Evolutionary conservation across 176 grass and related monocot species (phyloP), one percentile per base, ranked within the genome.

Genomic region (Phyllostachys edulis): DNA sequence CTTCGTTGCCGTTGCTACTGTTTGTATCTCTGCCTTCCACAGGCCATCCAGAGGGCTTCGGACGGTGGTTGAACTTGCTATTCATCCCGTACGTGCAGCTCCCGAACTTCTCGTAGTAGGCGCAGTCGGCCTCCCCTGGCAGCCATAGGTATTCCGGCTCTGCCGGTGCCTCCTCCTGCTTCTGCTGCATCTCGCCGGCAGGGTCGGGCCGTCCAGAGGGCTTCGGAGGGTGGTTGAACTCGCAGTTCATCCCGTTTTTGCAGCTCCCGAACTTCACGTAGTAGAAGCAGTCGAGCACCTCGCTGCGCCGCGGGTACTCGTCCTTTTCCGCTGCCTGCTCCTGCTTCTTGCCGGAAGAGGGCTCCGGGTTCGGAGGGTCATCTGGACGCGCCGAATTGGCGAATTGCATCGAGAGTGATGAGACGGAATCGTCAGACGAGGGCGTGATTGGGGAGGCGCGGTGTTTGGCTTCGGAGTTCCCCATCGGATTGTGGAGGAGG

Each of bases 11-110:
- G n/a, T n/a, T n/a, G n/a, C n/a, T n/a, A n/a, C n/a, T n/a, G n/a
- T n/a, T n/a, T n/a, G n/a, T n/a, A n/a, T n/a, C n/a, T n/a, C n/a
- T n/a, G n/a, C 1, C 1, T 29, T 29, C 29, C 29, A 29, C 29
- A 29, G 29, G 29, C 29, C 29, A 29, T 29, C 29, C 29, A 29
- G 29, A 29, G 0, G 29, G 29, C 1, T 29, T 29, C 29, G 29
- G 29, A 29, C 29, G 80, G 39, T 82, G 80, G 1, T 82, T 72
- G 80, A 36, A 82, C 68, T 3, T 34, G 54, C 80, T 72, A 1
- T 13, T 62, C 54, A 36, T 62, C 24, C 67, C 80, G 38, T 15
- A 61, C 38, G 2, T 10, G 67, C 80, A 82, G 1, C 9, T 71
- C 23, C 52, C 52, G 39, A 71, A 82, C 80, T 18, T 71, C 23